Percentiles rank a stretch among this genome's conserved stretches.
These are phyloP conservation scores for Protomyces gravidus DNA, from an alignment of 1,139 yeast species.

Conservation along the genomic window DNA sequence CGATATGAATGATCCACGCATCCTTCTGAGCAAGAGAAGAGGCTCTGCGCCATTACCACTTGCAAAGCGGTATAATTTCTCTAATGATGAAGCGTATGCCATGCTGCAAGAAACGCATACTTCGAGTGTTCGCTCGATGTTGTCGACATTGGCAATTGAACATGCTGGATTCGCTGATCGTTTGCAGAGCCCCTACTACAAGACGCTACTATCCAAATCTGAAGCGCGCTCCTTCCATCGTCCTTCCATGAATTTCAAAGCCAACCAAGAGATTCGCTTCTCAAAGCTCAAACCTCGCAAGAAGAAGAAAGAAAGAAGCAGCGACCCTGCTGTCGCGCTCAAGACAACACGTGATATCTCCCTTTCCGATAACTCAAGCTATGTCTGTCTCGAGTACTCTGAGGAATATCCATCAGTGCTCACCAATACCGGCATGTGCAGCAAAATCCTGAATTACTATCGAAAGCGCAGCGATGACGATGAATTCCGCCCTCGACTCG, in stretches of 20 bases:
- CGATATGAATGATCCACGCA: conserved; percentile 76
- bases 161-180: conserved; percentile 85
- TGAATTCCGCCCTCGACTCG: conserved; percentile 76
- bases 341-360: conserved; percentile 70
- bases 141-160: conserved; percentile 85
- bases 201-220: conserved; percentile 64
- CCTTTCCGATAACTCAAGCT: conserved; percentile 72
- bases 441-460: conserved; percentile 86
- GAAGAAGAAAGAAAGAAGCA: conserved; percentile 77
- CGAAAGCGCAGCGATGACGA: conserved; percentile 80
- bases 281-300: conserved; percentile 74
- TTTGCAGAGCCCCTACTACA: conserved; percentile 86
- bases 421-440: conserved; percentile 93
- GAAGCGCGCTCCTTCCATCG: conserved; percentile 79
- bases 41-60: neutral
- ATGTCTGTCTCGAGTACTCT: conserved; percentile 78
- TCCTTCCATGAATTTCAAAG: conserved; percentile 66
- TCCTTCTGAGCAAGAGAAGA: neutral
- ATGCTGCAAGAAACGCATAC: conserved; percentile 78
- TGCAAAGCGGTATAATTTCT: conserved; percentile 56
- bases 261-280: conserved; percentile 73
- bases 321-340: conserved; percentile 48
- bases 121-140: conserved; percentile 85
- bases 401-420: conserved; percentile 83
- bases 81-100: conserved; percentile 85